phyloP scores from a whole-genome alignment of 495 filamentous ascomycete species.

The Talaromyces thailandensis region DNA sequence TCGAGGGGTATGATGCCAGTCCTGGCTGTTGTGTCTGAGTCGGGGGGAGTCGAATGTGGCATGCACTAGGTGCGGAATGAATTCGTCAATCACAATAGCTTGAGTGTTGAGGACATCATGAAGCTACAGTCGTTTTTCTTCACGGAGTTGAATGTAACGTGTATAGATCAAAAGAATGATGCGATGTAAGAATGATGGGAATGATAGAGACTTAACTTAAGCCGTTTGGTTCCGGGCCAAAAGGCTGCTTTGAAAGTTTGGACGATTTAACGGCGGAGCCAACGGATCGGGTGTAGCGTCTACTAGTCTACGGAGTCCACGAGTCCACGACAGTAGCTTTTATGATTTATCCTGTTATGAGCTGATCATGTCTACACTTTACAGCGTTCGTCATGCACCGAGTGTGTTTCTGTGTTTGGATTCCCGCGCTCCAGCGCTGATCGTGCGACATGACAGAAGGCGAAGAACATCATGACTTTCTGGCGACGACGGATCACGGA shows the following conservation, averaged over 20 bases:
- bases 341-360: not conserved
- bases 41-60: not conserved
- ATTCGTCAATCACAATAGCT: not conserved
- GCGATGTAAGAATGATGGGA: not conserved
- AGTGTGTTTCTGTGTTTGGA: not conserved
- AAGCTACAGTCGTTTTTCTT: not conserved
- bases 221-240: not conserved
- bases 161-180: not conserved
- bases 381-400: not conserved
- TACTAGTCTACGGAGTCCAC: not conserved
- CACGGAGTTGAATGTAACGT: not conserved
- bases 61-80: not conserved
- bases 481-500: not conserved
- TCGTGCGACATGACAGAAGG: not conserved
- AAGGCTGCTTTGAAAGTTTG: not conserved
- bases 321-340: not conserved
- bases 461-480: not conserved
- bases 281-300: not conserved
- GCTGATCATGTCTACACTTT: not conserved
- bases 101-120: not conserved
- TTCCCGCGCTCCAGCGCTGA: not conserved
- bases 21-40: not conserved
- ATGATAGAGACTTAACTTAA: not conserved
- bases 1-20: not conserved
- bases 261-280: not conserved